Percentiles rank a stretch among this genome's conserved stretches.
Evolutionary conservation across 768 basidiomycete species (phyloP).

Genomic region (Amanita thiersii): DNA sequence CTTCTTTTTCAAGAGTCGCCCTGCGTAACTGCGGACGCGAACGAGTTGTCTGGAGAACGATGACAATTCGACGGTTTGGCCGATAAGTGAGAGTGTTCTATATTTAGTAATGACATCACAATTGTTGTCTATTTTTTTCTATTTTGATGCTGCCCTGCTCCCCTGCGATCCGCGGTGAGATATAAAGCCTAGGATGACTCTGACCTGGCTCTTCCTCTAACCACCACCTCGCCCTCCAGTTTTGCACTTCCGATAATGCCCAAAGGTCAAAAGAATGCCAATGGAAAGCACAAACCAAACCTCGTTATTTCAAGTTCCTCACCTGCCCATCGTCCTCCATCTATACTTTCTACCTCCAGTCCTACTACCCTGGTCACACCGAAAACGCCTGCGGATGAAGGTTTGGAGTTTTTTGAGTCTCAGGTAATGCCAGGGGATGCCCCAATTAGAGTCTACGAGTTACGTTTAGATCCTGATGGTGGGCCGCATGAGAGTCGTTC

Average conservation of each 20-base stretch:
- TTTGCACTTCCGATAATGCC: conserved; percentile 11
- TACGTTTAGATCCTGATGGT: conserved; percentile 83
- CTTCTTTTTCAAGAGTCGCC: conserved; percentile 28
- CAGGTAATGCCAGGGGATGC: conserved; percentile 40
- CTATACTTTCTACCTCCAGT: conserved; percentile 16
- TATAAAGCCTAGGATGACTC: conserved; percentile 2
- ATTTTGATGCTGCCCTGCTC: no score
- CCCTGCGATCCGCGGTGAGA: no score
- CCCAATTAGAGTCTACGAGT: conserved; percentile 79
- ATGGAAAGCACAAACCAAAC: conserved; percentile 20
- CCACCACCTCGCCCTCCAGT: conserved; percentile 8
- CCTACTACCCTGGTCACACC: conserved; percentile 43
- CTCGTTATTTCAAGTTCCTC: conserved; percentile 20
- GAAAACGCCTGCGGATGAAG: conserved; percentile 91
- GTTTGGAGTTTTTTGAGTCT: conserved; percentile 78
- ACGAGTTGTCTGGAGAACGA: conserved; percentile 41
- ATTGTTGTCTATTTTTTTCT: no score
- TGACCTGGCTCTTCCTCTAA: conserved; percentile 4
- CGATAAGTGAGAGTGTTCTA: no score
- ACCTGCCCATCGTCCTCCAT: conserved; percentile 12
- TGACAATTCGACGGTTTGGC: not conserved
- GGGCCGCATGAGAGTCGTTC: conserved; percentile 81
- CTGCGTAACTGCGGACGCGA: conserved; percentile 59
- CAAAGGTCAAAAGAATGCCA: conserved; percentile 17
- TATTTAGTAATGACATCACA: no score